These are phyloP conservation scores for Saxophila tyrrhenica DNA, from an alignment of 495 filamentous ascomycete species.

Conservation along the genomic window DNA sequence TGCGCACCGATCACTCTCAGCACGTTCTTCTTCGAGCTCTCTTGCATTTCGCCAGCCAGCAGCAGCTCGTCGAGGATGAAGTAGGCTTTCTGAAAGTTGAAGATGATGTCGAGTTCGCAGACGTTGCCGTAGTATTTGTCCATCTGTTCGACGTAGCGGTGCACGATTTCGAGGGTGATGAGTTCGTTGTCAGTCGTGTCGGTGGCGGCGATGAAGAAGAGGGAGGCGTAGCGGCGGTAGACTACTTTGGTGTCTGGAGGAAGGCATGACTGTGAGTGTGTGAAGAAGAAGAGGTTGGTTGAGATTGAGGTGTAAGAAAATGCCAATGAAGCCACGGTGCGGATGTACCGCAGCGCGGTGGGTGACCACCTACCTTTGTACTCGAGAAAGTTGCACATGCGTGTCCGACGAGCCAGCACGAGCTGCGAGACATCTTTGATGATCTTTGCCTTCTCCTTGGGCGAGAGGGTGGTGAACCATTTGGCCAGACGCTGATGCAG, in stretches of 20 bases:
- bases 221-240: constrained; percentile 94
- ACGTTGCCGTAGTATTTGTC: constrained; percentile 99
- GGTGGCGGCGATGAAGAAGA: constrained; percentile 98
- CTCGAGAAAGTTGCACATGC: constrained; percentile 99
- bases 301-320: constrained; percentile 9
- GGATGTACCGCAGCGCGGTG: not conserved
- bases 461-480: constrained; percentile 98
- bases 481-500: constrained; percentile 77
- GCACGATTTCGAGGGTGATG: constrained; percentile 95
- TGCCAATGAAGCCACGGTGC: not conserved
- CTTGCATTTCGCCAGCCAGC: constrained; percentile 92
- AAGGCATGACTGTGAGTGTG: constrained; percentile 9
- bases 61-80: constrained; percentile 96
- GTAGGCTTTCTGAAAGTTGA: constrained; percentile 99
- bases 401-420: constrained; percentile 84
- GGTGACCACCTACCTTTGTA: constrained; percentile 65
- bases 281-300: not conserved
- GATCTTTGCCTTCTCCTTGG: constrained; percentile 98
- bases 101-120: constrained; percentile 98
- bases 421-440: constrained; percentile 99
- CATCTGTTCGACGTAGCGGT: constrained; percentile 99
- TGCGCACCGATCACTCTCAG: constrained; percentile 88
- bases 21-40: constrained; percentile 98
- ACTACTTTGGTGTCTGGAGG: constrained; percentile 84
- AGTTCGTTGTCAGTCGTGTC: constrained; percentile 91